phyloP scores from a whole-genome alignment of 2,329 filamentous ascomycete genomes.

The Rhinocladiella similis region DNA sequence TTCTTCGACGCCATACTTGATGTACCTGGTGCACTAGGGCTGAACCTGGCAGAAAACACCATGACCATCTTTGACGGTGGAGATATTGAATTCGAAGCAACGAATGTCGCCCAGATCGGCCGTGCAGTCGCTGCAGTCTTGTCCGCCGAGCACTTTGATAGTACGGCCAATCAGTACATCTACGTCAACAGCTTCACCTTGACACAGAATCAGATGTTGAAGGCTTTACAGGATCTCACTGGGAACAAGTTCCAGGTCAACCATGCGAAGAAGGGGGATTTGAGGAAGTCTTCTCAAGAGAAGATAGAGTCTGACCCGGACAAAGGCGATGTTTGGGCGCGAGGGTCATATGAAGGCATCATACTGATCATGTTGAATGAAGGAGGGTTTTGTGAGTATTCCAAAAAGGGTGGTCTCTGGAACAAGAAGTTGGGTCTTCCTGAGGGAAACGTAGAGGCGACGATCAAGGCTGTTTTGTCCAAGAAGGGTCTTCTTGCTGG shows the following conservation, averaged over 20 bases:
- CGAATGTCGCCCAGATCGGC: slow-evolving; percentile 23
- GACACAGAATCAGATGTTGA: slow-evolving; percentile 59
- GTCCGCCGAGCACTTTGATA: slow-evolving; percentile 40
- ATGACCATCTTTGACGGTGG: slow-evolving; percentile 30
- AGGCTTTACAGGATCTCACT: slow-evolving; percentile 53
- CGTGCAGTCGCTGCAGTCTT: slow-evolving; percentile 45
- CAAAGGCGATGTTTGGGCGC: slow-evolving; percentile 2
- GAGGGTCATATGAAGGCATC: slow-evolving; percentile 2
- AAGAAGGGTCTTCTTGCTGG: not conserved
- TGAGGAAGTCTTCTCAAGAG: slow-evolving; percentile 1
- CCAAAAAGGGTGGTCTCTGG: slow-evolving; percentile 10
- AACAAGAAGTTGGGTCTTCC: slow-evolving; percentile 16
- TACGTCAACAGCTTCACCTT: slow-evolving; percentile 58
- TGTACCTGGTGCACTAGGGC: slow-evolving; percentile 35
- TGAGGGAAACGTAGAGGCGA: slow-evolving; percentile 9
- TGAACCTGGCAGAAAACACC: slow-evolving; percentile 33
- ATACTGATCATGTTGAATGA: slow-evolving; percentile 13
- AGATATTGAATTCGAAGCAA: slow-evolving; percentile 24
- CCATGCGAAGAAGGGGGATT: slow-evolving; percentile 32
- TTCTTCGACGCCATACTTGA: slow-evolving; percentile 60
- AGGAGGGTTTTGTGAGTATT: slow-evolving; percentile 10
- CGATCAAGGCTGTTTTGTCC: slow-evolving; percentile 2
- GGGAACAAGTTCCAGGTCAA: slow-evolving; percentile 54
- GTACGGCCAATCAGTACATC: slow-evolving; percentile 61
- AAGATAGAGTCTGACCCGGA: slow-evolving; percentile 8